Evolutionary conservation across 805 yeast species (phyloP).

Genomic region (Barnettozyma pratensis): DNA sequence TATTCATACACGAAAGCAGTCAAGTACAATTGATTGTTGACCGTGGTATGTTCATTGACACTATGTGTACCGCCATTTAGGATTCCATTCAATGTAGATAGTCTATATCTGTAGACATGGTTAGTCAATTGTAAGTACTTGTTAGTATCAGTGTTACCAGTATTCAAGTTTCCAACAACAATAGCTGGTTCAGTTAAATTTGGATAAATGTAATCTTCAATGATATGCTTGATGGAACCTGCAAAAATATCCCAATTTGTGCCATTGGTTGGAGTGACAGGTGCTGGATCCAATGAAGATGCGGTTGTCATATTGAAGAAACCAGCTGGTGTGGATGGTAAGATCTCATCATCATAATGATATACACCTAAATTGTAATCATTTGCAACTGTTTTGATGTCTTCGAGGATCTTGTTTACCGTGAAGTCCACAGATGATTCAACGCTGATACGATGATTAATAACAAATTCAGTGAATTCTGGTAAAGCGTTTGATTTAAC

Average conservation of each 20-base stretch:
- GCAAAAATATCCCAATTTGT: slow-evolving; percentile 52
- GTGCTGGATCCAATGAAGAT: slow-evolving; percentile 44
- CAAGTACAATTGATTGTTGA: slow-evolving; percentile 14
- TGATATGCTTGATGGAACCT: slow-evolving; percentile 58
- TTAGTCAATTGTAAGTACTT: slow-evolving; percentile 15
- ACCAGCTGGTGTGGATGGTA: slow-evolving; percentile 31
- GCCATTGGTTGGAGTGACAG: slow-evolving; percentile 41
- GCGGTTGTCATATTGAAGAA: slow-evolving; percentile 27
- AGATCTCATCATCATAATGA: slow-evolving; percentile 32
- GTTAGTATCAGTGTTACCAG: slow-evolving; percentile 16
- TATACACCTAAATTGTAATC: slow-evolving; percentile 29
- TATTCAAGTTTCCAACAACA: slow-evolving; percentile 12
- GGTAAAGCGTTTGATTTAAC: slow-evolving; percentile 35
- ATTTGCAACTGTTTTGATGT: slow-evolving; percentile 35
- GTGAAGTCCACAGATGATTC: slow-evolving; percentile 33
- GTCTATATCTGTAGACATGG: slow-evolving; percentile 16
- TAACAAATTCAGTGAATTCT: slow-evolving; percentile 41
- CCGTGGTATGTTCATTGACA: slow-evolving; percentile 15
- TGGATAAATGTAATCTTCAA: slow-evolving; percentile 40
- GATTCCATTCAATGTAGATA: slow-evolving; percentile 6
- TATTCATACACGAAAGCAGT: slow-evolving; percentile 17
- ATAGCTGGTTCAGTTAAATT: slow-evolving; percentile 6
- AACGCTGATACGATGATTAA: slow-evolving; percentile 47
- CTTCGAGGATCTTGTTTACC: slow-evolving; percentile 28
- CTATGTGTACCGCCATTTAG: slow-evolving; percentile 13